Evolutionary conservation across 441 rosid species (phyloP).

Genomic region (Croton setiger): DNA sequence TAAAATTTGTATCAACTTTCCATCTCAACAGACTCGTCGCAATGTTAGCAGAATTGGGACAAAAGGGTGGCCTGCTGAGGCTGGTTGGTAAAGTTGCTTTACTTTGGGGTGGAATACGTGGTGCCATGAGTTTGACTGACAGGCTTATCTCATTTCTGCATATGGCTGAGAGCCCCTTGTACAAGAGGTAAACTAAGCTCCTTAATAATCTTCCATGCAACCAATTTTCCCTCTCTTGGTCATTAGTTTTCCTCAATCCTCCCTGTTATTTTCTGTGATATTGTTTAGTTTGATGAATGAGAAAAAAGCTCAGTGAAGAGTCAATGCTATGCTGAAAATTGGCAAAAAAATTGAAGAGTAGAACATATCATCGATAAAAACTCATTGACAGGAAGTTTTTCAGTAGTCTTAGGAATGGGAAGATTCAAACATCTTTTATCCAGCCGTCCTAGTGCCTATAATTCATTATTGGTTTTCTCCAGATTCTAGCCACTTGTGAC

Average conservation of each 20-base stretch:
- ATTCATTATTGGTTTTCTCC: neutral
- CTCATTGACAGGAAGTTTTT: neutral
- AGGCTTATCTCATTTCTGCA: constrained; percentile 73
- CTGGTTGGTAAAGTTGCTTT: constrained; percentile 90
- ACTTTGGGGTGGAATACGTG: constrained; percentile 99
- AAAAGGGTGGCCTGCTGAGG: constrained; percentile 88
- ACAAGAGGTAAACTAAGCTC: constrained; percentile 58
- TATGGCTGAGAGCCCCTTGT: constrained; percentile 74
- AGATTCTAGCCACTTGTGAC: neutral
- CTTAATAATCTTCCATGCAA: constrained; percentile 4
- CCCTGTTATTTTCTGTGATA: neutral
- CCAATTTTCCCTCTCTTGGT: neutral
- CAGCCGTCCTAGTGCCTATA: neutral
- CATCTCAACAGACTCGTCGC: constrained; percentile 68
- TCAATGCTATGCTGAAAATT: neutral
- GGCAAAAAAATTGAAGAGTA: neutral
- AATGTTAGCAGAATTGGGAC: constrained; percentile 85
- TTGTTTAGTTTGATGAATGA: neutral
- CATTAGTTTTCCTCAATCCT: constrained; percentile 1
- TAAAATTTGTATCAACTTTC: constrained; percentile 17
- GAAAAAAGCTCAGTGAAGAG: neutral
- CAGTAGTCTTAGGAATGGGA: neutral
- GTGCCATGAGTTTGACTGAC: constrained; percentile 92
- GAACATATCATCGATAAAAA: neutral
- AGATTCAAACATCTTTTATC: neutral